Percentiles rank a stretch among this genome's conserved stretches.
Conservation (phyloP, 805 yeast species). For the Cyberlindnera sargentensis region DNA sequence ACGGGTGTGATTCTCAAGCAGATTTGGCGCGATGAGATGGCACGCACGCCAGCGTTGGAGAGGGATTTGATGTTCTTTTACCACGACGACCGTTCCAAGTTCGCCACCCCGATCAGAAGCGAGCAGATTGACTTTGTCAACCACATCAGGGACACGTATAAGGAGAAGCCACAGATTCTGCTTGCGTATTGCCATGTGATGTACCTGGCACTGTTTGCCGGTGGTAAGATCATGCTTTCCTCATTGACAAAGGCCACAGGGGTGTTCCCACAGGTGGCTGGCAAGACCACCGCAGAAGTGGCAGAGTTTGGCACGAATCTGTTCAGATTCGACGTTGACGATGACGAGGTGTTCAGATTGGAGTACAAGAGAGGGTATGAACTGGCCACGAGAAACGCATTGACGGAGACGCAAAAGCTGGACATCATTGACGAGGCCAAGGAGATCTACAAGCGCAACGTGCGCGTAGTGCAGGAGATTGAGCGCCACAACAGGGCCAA, state of each 20-base stretch:
- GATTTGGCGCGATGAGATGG: slow-evolving; percentile 66
- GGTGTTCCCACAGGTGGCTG: slow-evolving; percentile 67
- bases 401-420: slow-evolving; percentile 63
- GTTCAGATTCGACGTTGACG: slow-evolving; percentile 62
- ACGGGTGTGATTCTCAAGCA: slow-evolving; percentile 39
- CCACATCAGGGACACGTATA: slow-evolving; percentile 48
- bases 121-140: slow-evolving; percentile 56
- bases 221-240: slow-evolving; percentile 69
- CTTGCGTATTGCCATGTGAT: slow-evolving; percentile 81
- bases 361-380: slow-evolving; percentile 72
- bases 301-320: slow-evolving; percentile 60
- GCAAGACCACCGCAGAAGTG: slow-evolving; percentile 57
- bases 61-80: slow-evolving; percentile 66
- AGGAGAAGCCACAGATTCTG: slow-evolving; percentile 60
- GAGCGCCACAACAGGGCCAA: slow-evolving; percentile 57
- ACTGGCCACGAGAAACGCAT: slow-evolving; percentile 61
- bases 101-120: slow-evolving; percentile 47
- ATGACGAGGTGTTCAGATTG: slow-evolving; percentile 57
- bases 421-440: slow-evolving; percentile 64
- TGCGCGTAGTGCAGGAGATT: slow-evolving; percentile 54
- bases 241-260: slow-evolving; percentile 60
- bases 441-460: slow-evolving; percentile 58
- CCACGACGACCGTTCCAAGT: slow-evolving; percentile 46
- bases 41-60: slow-evolving; percentile 49
- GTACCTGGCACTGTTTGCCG: slow-evolving; percentile 82